Conservation (phyloP, 75 land plant genomes). For the Cupressus sempervirens region DNA sequence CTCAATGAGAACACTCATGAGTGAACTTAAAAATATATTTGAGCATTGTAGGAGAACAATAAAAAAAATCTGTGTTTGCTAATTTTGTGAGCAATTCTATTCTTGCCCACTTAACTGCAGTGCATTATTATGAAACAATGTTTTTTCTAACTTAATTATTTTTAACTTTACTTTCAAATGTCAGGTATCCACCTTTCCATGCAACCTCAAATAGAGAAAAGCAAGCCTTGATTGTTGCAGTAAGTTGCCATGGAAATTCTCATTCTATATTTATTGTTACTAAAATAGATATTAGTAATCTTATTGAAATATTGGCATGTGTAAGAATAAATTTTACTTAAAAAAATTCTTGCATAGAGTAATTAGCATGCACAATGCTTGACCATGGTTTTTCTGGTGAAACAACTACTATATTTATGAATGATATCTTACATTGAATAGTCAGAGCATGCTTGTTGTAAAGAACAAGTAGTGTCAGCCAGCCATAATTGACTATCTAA, state of each 20-base stretch:
- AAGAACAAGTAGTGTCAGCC: not conserved
- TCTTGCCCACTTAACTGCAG: no score
- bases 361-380: not conserved
- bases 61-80: no score
- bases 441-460: not conserved
- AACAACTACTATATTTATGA: not conserved
- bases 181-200: conserved; percentile 65
- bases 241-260: conserved; percentile 17
- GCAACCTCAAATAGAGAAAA: conserved; percentile 53
- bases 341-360: no score
- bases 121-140: not conserved
- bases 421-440: not conserved
- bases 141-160: not conserved
- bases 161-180: not conserved
- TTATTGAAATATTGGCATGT: not conserved
- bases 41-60: no score
- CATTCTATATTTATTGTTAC: not conserved
- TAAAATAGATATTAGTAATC: not conserved
- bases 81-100: no score
- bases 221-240: conserved; percentile 52
- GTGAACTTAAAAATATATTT: no score
- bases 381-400: not conserved
- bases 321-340: no score
- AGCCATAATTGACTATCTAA: not conserved
- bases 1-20: no score